Conservation (phyloP, 73 alveolate species). For the Loxodes magnus region DNA sequence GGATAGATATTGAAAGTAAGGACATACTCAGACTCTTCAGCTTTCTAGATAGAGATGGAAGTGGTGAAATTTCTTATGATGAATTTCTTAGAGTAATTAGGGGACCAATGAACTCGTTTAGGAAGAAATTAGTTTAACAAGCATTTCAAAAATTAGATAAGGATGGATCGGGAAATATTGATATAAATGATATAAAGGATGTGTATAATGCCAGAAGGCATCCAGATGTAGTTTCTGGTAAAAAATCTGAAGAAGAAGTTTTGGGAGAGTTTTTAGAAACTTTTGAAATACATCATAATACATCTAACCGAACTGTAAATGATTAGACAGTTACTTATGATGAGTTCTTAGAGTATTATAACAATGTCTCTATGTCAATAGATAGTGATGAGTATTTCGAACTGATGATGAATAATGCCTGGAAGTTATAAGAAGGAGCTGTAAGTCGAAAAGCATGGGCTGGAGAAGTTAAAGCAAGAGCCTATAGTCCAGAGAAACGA, state of each 20-base stretch:
- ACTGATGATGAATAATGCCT: slow-evolving; percentile 24
- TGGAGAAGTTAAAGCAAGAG: slow-evolving; percentile 3
- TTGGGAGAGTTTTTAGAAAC: slow-evolving; percentile 69
- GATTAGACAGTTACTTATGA: slow-evolving; percentile 71
- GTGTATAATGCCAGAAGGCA: slow-evolving; percentile 53
- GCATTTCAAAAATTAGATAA: slow-evolving; percentile 33
- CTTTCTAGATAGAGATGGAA: slow-evolving; percentile 58
- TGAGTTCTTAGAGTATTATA: slow-evolving; percentile 81
- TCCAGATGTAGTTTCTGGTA: slow-evolving; percentile 71
- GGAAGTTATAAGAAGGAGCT: slow-evolving; percentile 1
- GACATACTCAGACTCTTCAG: slow-evolving; percentile 55
- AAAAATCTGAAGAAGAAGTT: slow-evolving; percentile 58
- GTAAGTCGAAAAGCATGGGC: slow-evolving; percentile 5
- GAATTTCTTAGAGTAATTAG: slow-evolving; percentile 75
- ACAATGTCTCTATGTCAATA: slow-evolving; percentile 65
- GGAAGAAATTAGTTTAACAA: slow-evolving; percentile 39
- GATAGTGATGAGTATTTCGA: slow-evolving; percentile 69
- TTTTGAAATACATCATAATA: slow-evolving; percentile 61
- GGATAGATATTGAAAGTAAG: slow-evolving; percentile 54
- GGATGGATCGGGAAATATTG: slow-evolving; percentile 23
- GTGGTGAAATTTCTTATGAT: slow-evolving; percentile 72
- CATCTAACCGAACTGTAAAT: slow-evolving; percentile 32
- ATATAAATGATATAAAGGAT: slow-evolving; percentile 29
- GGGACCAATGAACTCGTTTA: slow-evolving; percentile 67
- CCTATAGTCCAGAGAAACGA: neutral